Base-by-base conservation (phyloP, 176 grass and related monocot genomes). In the Eragrostis nindensis region DNA sequence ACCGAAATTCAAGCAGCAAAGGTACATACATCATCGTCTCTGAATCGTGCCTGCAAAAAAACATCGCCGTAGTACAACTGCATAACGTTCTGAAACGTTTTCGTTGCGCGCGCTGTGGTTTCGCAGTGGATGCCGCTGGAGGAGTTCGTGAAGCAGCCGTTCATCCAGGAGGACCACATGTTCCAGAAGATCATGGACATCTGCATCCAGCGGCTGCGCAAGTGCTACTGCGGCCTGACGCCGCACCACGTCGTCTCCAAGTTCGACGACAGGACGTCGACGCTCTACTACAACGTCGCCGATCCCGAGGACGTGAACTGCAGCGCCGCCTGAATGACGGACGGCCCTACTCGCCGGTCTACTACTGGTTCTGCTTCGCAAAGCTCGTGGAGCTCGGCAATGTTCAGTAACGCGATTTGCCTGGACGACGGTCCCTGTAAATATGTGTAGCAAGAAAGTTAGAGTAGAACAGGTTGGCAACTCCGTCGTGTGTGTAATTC, bases 101-200 rank as follows among this genome's bases (percentile, higher is more conserved):
- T 29, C 10, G 21, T 73, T 55, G 55, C n/a, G n/a, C n/a, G n/a
- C n/a, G 21, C 8, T 59, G 3, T 8, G 10, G 57, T 27, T 61
- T 25, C 2, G 26, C 86, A 98, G 96, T 98, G 96, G 96, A 95
- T 95, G 92, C 88, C 88, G 2, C 93, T 98, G 1, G 68, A 42
- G 17, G 90, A 98, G 83, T 95, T 98, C 54, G 30, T 93, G 55
- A 76, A 89, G 81, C 96, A 98, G 78, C 92, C 96, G 0, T 89
- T 91, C 86, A 90, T 95, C 74, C 92, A 93, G 44, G 96, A 91
- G 15, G 95, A 98, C 80, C 87, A 85, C 66, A 98, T 98, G 95
- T 98, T 98, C 92, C 87, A 87, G 64, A 98, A 91, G 75, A 93
- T 98, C 73, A 93, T 93, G 80, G 90, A 95, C 63, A 95, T 98